Conservation (phyloP, 768 basidiomycete genomes). For the Lentinula guzmanii region DNA sequence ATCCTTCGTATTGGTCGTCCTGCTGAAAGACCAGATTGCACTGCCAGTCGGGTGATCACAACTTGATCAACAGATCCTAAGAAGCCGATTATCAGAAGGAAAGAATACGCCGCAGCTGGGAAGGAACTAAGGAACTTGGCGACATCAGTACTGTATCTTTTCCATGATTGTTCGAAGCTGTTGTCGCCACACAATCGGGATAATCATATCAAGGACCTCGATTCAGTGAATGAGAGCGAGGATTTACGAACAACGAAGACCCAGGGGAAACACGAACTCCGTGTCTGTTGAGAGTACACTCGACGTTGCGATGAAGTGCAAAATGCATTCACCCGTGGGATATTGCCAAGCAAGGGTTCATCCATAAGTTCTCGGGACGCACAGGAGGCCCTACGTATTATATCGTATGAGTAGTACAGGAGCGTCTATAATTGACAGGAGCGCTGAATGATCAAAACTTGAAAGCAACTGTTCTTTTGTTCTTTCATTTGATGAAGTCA, state of each 20-base stretch:
- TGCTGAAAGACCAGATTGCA: neutral
- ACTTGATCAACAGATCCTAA: neutral
- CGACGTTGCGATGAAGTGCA: no score
- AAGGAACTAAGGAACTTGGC: neutral
- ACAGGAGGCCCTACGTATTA: no score
- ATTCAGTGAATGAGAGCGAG: neutral
- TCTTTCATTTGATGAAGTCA: neutral
- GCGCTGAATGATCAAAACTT: neutral
- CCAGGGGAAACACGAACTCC: neutral
- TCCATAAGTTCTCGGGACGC: no score
- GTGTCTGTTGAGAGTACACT: no score
- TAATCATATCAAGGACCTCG: neutral
- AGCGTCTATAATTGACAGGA: neutral
- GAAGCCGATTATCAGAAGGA: neutral
- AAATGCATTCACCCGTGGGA: no score
- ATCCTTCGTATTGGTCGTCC: neutral
- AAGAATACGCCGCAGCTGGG: neutral
- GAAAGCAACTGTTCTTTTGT: neutral
- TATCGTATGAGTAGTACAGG: no score
- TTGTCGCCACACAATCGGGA: neutral
- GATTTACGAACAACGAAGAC: neutral
- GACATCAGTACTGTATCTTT: neutral
- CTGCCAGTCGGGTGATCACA: neutral
- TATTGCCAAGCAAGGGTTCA: no score
- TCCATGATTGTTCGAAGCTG: neutral